Evolutionary conservation across 1,139 yeast genomes (phyloP).

Genomic region (Geotrichum citri-aurantii): DNA sequence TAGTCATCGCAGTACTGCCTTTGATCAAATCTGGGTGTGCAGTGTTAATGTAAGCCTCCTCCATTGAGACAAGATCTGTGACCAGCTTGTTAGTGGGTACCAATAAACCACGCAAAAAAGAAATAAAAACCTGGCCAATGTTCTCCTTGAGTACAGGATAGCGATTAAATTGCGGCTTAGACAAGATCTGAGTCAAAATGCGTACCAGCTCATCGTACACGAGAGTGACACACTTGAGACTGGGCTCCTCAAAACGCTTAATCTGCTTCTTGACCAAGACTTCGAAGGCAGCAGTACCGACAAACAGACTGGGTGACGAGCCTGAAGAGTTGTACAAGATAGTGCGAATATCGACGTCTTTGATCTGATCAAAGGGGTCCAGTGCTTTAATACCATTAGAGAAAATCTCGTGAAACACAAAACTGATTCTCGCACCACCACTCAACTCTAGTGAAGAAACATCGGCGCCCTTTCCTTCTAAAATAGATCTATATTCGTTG

Average conservation of each 20-base stretch:
- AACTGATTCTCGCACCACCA: conserved; percentile 97
- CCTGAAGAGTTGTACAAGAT: conserved; percentile 90
- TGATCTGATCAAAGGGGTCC: conserved; percentile 96
- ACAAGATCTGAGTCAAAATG: conserved; percentile 78
- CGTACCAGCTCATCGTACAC: conserved; percentile 93
- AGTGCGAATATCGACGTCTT: conserved; percentile 96
- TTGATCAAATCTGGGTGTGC: conserved; percentile 95
- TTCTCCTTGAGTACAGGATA: conserved; percentile 90
- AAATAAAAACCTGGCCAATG: conserved; percentile 71
- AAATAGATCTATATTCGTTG: conserved; percentile 83
- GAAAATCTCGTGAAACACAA: conserved; percentile 94
- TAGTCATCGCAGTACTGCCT: conserved; percentile 92
- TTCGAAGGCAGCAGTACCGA: conserved; percentile 95
- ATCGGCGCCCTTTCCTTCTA: conserved; percentile 88
- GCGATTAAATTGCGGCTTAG: conserved; percentile 74
- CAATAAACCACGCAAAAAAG: conserved; percentile 72
- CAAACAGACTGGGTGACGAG: conserved; percentile 91
- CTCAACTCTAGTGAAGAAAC: conserved; percentile 80
- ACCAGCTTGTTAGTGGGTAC: conserved; percentile 85
- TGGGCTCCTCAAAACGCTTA: conserved; percentile 92
- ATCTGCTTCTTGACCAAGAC: conserved; percentile 93
- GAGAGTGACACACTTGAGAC: conserved; percentile 80
- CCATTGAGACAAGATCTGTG: conserved; percentile 72
- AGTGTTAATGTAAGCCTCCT: conserved; percentile 93
- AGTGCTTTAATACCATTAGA: conserved; percentile 88